These are phyloP conservation scores for Cystoderma amianthinum DNA, from an alignment of 768 basidiomycete species.

Conservation along the genomic window DNA sequence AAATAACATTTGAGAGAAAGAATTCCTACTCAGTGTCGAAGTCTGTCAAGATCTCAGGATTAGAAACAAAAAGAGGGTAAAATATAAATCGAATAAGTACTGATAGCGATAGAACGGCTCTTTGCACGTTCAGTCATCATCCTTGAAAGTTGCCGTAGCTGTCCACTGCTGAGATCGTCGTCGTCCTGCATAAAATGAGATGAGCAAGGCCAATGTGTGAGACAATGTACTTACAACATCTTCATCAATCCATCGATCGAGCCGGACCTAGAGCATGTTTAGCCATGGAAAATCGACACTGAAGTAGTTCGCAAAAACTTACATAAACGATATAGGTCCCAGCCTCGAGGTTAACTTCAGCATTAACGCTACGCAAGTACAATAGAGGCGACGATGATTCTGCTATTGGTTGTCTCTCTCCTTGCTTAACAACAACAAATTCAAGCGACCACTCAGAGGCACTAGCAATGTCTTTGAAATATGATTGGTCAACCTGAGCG, in stretches of 20 bases:
- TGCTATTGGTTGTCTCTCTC: slow-evolving; percentile 27
- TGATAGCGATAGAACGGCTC: slow-evolving; percentile 38
- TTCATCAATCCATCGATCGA: slow-evolving; percentile 20
- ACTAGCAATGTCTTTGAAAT: slow-evolving; percentile 40
- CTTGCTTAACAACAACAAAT: slow-evolving; percentile 42
- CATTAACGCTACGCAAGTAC: slow-evolving; percentile 31
- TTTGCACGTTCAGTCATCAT: slow-evolving; percentile 36
- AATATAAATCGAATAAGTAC: too few species aligned
- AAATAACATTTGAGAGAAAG: too few species aligned
- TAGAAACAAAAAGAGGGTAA: too few species aligned
- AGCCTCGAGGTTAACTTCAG: slow-evolving; percentile 31
- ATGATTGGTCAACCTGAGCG: slow-evolving; percentile 42
- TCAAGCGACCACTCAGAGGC: slow-evolving; percentile 40
- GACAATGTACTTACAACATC: slow-evolving; percentile 14
- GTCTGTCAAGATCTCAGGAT: too few species aligned
- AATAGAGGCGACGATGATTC: slow-evolving; percentile 28
- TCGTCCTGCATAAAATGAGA: too few species aligned
- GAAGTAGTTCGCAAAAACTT: too few species aligned
- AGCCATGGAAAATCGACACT: not conserved
- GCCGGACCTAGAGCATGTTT: slow-evolving; percentile 19
- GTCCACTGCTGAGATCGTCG: too few species aligned
- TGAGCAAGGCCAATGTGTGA: too few species aligned
- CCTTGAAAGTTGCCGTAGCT: slow-evolving; percentile 6
- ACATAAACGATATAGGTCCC: slow-evolving; percentile 42
- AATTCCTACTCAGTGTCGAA: too few species aligned